Conservation (phyloP, 495 filamentous ascomycete species). For the Elaphomyces granulatus region DNA sequence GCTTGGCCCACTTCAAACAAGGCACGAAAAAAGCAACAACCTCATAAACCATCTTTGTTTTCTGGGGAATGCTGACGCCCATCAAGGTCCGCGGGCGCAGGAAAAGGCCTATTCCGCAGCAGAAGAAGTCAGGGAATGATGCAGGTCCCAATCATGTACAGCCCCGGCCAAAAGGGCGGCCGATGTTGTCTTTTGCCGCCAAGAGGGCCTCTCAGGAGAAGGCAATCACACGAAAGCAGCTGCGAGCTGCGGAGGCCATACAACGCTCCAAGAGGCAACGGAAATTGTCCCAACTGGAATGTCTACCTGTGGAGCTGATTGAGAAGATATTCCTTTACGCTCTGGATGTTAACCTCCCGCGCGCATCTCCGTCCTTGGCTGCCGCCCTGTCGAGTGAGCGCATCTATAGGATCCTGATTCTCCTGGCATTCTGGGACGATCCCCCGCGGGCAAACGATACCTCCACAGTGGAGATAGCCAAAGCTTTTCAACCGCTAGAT, state of each 20-base stretch:
- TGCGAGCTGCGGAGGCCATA: slow-evolving; percentile 2
- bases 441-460: not conserved
- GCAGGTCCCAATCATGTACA: too few species aligned
- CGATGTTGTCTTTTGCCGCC: slow-evolving; percentile 8
- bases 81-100: slow-evolving; percentile 17
- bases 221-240: slow-evolving; percentile 6
- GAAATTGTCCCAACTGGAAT: slow-evolving; percentile 30
- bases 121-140: too few species aligned
- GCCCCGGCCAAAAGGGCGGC: slow-evolving; percentile 4
- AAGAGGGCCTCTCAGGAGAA: not conserved
- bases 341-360: slow-evolving; percentile 33
- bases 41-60: too few species aligned
- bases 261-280: slow-evolving; percentile 4
- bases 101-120: slow-evolving; percentile 5
- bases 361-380: slow-evolving; percentile 25
- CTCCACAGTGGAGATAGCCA: slow-evolving; percentile 1
- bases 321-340: slow-evolving; percentile 38
- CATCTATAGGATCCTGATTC: slow-evolving; percentile 25
- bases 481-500: slow-evolving; percentile 22
- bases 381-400: slow-evolving; percentile 28
- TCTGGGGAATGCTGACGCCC: slow-evolving; percentile 18
- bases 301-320: slow-evolving; percentile 38
- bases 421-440: slow-evolving; percentile 30
- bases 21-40: too few species aligned
- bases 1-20: too few species aligned